phyloP scores from a whole-genome alignment of 2,329 filamentous ascomycete species.

The Fusarium falciforme region DNA sequence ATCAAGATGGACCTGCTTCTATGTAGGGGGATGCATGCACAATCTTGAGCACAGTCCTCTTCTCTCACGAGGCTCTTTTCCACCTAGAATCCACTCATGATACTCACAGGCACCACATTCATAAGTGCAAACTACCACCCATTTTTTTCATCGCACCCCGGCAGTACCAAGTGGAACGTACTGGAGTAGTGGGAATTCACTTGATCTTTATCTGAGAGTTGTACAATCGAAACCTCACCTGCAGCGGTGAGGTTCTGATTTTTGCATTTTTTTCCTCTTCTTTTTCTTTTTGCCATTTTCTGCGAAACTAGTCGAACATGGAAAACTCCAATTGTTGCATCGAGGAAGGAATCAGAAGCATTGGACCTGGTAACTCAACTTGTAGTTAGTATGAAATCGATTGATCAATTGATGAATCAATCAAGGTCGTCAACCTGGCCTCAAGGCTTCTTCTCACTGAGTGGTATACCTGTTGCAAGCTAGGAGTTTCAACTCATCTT shows the following conservation, averaged over 20 bases:
- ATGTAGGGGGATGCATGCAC: background rate
- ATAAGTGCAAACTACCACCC: conserved; percentile 1
- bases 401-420: background rate
- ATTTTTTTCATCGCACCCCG: conserved; percentile 10
- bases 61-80: background rate
- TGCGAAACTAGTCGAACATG: background rate
- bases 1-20: background rate
- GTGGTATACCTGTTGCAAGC: background rate
- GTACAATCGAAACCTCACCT: conserved; percentile 14
- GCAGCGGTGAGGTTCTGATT: background rate
- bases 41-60: background rate
- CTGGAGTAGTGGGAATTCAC: background rate
- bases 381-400: background rate
- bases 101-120: background rate
- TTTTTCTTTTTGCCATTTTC: conserved; percentile 11
- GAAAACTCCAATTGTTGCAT: background rate
- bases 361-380: background rate
- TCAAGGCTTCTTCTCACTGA: background rate
- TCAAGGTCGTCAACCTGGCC: background rate
- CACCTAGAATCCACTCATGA: background rate
- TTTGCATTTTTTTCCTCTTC: conserved; percentile 22
- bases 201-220: background rate
- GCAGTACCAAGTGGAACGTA: background rate
- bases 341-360: background rate
- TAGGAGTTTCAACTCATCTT: background rate